Base-by-base conservation (phyloP, 2,329 filamentous ascomycete species). In the Neonectria coccinea region DNA sequence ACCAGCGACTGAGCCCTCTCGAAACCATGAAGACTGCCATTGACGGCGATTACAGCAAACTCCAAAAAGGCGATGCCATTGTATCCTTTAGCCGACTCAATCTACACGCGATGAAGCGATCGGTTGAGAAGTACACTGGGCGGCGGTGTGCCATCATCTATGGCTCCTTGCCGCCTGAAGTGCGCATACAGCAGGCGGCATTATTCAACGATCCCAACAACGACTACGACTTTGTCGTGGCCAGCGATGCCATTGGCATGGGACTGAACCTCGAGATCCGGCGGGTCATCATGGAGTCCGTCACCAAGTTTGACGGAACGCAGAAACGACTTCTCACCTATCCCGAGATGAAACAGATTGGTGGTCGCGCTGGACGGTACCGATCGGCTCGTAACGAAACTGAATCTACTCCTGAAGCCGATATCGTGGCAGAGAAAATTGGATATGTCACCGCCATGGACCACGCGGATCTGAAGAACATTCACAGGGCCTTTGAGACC, bases 191-290 rank as follows among this genome's bases (percentile, higher is more conserved):
- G 75, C 96, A 99, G 80, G 96, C 96, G 1, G 89, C 89, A 16
- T 84, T 98, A 0, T 99, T 99, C 84, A 99, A 99, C 75, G 92
- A 98, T 68, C 94, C 94, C 0, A 80, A 97, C 75, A 99, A 97
- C 76, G 94, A 97, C 64, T 99, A 97, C 76, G 96, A 99, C 76
- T 97, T 90, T 71, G 84, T 99, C 6, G 94, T 96, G 27, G 96
- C 97, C 9, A 97, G 93, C 72, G 94, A 97, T 79, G 96, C 96
- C 51, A 95, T 99, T 67, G 96, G 96, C 41, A 98, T 99, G 95
- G 96, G 97, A 1, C 82, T 99, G 22, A 99, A 99, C 74, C 80
- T 99, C 77, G 94, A 89, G 79, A 93, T 97, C 76, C 96, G 94
- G 76, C 91, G 97, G 27, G 87, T 99, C 65, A 88, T 99, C 58